These are phyloP conservation scores for Fusarium sp. DNA, from an alignment of 2,329 filamentous ascomycete species.

Conservation along the genomic window DNA sequence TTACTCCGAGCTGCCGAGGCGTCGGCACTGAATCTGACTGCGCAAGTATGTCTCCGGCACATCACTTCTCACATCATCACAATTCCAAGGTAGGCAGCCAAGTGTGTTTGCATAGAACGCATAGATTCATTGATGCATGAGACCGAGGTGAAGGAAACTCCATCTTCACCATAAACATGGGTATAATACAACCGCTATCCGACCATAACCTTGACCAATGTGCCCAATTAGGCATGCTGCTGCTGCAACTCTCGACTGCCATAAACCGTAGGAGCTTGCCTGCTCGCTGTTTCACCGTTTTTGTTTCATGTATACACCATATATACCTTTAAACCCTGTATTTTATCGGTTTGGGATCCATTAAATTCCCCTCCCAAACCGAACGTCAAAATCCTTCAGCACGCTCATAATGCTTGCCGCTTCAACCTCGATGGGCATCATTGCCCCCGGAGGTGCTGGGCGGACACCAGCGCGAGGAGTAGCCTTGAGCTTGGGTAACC, in stretches of 20 bases:
- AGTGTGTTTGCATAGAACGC: constrained; percentile 33
- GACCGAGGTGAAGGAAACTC: constrained; percentile 38
- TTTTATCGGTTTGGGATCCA: constrained; percentile 36
- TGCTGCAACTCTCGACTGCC: constrained; percentile 25
- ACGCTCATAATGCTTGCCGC: constrained; percentile 89
- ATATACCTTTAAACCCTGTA: constrained; percentile 20
- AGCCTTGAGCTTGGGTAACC: constrained; percentile 81
- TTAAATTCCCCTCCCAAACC: constrained; percentile 71
- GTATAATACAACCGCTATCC: constrained; percentile 52
- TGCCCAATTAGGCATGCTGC: constrained; percentile 41
- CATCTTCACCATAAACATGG: constrained; percentile 46
- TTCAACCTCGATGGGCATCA: constrained; percentile 82
- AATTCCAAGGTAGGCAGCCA: constrained; percentile 10
- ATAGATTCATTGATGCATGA: constrained; percentile 48
- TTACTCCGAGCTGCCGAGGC: constrained; percentile 19
- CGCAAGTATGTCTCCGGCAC: not conserved
- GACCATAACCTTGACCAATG: constrained; percentile 40
- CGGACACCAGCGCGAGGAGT: constrained; percentile 58
- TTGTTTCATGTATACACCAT: constrained; percentile 23
- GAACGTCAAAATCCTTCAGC: constrained; percentile 84
- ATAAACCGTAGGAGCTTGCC: constrained; percentile 19
- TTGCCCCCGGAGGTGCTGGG: constrained; percentile 55
- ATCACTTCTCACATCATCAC: constrained; percentile 21
- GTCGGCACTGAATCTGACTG: constrained; percentile 8
- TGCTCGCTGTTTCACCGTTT: constrained; percentile 27